Base-by-base conservation (phyloP, 1,284 basidiomycete genomes). In the Melanopsichium pennsylvanicum region DNA sequence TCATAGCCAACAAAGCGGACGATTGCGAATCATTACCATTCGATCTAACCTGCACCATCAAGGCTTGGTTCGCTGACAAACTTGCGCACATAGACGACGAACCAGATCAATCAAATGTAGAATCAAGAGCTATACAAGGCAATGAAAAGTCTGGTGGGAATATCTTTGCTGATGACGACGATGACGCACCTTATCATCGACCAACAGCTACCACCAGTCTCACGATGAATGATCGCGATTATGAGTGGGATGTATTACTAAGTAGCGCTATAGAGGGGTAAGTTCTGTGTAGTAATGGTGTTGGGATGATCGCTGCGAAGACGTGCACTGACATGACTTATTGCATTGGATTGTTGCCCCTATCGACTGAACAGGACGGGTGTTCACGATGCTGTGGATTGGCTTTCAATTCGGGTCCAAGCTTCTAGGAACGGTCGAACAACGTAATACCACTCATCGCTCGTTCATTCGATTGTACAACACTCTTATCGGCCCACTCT, bases 241-340 rank as follows among this genome's bases (percentile, higher is more conserved):
- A 69, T 47, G 66, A 69, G 18, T 69, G 66, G 66, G 66, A 62
- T 16, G 66, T 63, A 22, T 22, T 63, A 1, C 47, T 57, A 4
- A 42, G 55, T 0, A 63, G 59, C 32, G 66, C 66, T 7, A 47
- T 59, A 10, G 66, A 69, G 26, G 64, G 58, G 64, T 68, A 36
- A 45, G 64, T 58, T n/a, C n/a, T n/a, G n/a, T n/a, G n/a, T n/a
- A n/a, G n/a, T n/a, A n/a, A n/a, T n/a, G n/a, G n/a, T n/a, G n/a
- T n/a, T n/a, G n/a, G n/a, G n/a, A n/a, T n/a, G n/a, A n/a, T n/a
- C n/a, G n/a, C n/a, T n/a, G n/a, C n/a, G n/a, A n/a, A n/a, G n/a
- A n/a, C n/a, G n/a, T n/a, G n/a, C n/a, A n/a, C n/a, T n/a, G n/a
- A n/a, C n/a, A n/a, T n/a, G n/a, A n/a, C n/a, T n/a, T n/a, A n/a